A percentile compares a stretch with the other conserved stretches of the same genome.
These are phyloP conservation scores for Angophora floribunda DNA, from an alignment of 345 rosid genomes.

Conservation along the genomic window DNA sequence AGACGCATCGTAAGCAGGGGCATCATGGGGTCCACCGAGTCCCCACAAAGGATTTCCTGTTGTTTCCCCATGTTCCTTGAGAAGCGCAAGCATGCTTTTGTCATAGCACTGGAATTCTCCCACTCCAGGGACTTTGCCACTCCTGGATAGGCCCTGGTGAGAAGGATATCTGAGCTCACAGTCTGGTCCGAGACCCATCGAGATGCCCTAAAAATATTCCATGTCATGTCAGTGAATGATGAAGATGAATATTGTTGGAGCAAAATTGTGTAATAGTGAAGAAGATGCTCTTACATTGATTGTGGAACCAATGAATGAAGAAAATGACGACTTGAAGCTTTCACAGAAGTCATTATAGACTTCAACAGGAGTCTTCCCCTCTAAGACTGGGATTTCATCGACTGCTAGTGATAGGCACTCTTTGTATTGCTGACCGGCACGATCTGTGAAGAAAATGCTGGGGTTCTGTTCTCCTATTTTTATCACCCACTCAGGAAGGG, in stretches of 20 bases:
- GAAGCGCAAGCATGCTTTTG: conserved; percentile 58
- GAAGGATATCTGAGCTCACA: conserved; percentile 88
- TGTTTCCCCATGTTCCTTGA: conserved; percentile 62
- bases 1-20: conserved; percentile 42
- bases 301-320: conserved; percentile 57
- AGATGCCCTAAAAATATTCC: conserved; percentile 48
- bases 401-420: conserved; percentile 73
- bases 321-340: conserved; percentile 69
- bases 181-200: conserved; percentile 83
- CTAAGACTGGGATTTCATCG: conserved; percentile 64
- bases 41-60: conserved; percentile 83
- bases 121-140: conserved; percentile 26
- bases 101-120: conserved; percentile 96
- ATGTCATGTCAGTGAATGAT: background rate
- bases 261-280: background rate
- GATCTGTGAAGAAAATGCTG: conserved; percentile 47
- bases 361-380: conserved; percentile 64
- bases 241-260: background rate
- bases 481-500: conserved; percentile 74
- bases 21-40: conserved; percentile 88
- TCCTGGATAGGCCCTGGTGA: conserved; percentile 15
- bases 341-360: conserved; percentile 62
- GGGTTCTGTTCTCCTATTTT: conserved; percentile 42
- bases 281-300: conserved; percentile 41
- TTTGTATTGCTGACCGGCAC: conserved; percentile 38